Base-by-base conservation (phyloP, 2,329 filamentous ascomycete genomes). In the Diaporthe helianthi region DNA sequence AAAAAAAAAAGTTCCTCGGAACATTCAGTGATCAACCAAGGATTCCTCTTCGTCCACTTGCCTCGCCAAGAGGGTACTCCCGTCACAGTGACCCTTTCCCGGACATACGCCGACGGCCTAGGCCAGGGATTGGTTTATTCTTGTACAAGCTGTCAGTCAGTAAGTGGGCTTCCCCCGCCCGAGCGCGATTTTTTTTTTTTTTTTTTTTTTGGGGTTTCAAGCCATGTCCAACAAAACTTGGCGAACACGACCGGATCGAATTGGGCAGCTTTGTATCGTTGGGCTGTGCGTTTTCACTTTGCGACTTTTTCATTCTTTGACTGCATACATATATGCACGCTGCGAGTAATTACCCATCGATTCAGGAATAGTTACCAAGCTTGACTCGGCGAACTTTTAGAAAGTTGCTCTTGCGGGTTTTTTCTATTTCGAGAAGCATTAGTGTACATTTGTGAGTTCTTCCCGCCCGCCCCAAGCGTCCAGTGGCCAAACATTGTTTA, bases 221-320 rank as follows among this genome's bases (percentile, higher is more conserved):
- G 41, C 58, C 29, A 24, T 33, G 41, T 22, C 54, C 29, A 41
- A 63, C 58, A 47, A 49, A 36, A 26, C 44, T 63, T 49, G 44
- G 58, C 58, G 44, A 26, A 49, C 29, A 31, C 7, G 15, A 29
- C 49, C 58, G 44, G 44, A 63, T 49, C 44, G 29, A 47, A 19
- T 49, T n/a, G 58, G n/a, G n/a, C n/a, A n/a, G 58, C 54, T 26
- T 36, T 49, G 58, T 63, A 49, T 63, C 58, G 58, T 24, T 19
- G 3, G 29, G 8, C 29, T 36, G 29, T 46, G 49, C 44, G 58
- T 33, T 44, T 9, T 44, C 12, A 15, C 17, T 38, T 38, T 38
- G 36, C 10, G 13, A 12, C 9, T 41, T 19, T 6, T 19, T 13
- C 29, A n/a, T 47, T 17, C 55, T 19, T 24, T 22, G 17, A 24